phyloP scores from a whole-genome alignment of 192 early-diverging fungal species.

The Anaeromyces robustus region DNA sequence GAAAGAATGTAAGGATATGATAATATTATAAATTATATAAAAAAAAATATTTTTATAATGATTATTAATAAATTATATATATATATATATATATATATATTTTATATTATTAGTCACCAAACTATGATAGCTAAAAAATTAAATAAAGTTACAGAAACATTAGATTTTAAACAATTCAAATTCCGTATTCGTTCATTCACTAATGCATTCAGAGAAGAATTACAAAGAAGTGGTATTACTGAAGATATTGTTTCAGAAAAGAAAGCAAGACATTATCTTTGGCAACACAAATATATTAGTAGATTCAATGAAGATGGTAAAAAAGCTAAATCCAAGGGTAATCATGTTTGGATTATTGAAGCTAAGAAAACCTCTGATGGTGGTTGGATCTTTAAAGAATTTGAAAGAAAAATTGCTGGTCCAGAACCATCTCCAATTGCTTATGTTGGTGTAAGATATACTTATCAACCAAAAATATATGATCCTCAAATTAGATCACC shows the following conservation, averaged over 20 bases:
- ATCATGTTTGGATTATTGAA: conserved; percentile 68
- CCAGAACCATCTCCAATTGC: conserved; percentile 40
- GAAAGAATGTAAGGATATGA: conserved; percentile 50
- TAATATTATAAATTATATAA: no score
- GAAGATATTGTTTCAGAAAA: conserved; percentile 45
- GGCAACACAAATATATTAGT: conserved; percentile 49
- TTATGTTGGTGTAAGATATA: conserved; percentile 38
- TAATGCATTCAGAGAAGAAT: conserved; percentile 55
- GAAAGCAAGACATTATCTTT: conserved; percentile 55
- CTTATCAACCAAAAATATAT: conserved; percentile 53
- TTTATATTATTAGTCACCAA: conserved; percentile 29
- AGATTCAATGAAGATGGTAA: conserved; percentile 69
- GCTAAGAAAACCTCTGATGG: conserved; percentile 46
- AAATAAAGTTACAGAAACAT: conserved; percentile 35
- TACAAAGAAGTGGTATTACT: conserved; percentile 36
- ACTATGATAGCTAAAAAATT: conserved; percentile 64
- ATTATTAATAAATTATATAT: no score
- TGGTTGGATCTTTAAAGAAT: conserved; percentile 60
- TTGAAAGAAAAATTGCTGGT: conserved; percentile 48
- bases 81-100: no score
- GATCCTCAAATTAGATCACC: conserved; percentile 61
- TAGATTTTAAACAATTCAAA: conserved; percentile 62
- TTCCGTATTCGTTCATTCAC: conserved; percentile 72
- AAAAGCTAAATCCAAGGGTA: conserved; percentile 64
- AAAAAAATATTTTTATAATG: no score